Evolutionary conservation across 2,329 filamentous ascomycete species (phyloP).

Genomic region (Fusarium pseudocircinatum): DNA sequence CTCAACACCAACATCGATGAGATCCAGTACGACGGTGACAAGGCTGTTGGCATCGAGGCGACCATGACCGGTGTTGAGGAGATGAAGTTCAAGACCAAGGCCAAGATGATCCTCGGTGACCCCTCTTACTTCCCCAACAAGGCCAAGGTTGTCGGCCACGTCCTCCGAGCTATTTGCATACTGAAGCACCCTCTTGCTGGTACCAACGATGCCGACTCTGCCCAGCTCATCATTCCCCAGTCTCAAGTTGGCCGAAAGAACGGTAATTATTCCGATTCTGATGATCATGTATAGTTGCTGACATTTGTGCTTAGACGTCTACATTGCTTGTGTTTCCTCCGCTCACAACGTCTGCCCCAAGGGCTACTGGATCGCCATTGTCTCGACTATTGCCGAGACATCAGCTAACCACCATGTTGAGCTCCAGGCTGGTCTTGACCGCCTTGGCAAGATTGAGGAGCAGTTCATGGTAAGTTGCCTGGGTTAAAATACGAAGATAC

Average conservation of each 20-base stretch:
- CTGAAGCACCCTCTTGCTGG: constrained; percentile 93
- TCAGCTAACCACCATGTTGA: constrained; percentile 94
- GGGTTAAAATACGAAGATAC: not conserved
- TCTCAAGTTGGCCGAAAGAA: constrained; percentile 97
- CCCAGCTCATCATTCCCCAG: constrained; percentile 97
- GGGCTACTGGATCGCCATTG: constrained; percentile 98
- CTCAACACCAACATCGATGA: constrained; percentile 96
- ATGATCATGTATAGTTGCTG: not conserved
- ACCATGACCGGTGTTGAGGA: constrained; percentile 92
- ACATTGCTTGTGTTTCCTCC: constrained; percentile 94
- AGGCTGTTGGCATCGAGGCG: constrained; percentile 95
- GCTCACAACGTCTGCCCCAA: constrained; percentile 99
- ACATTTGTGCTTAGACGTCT: constrained; percentile 74
- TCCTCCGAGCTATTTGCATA: constrained; percentile 97
- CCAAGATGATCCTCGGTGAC: constrained; percentile 94
- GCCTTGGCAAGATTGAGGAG: constrained; percentile 93
- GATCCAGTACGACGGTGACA: constrained; percentile 82
- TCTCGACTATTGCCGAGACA: constrained; percentile 95
- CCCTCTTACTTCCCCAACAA: constrained; percentile 96
- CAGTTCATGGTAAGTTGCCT: constrained; percentile 80
- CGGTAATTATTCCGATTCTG: constrained; percentile 62
- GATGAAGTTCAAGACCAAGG: constrained; percentile 96
- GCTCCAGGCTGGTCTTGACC: constrained; percentile 89
- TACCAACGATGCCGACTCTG: constrained; percentile 88
- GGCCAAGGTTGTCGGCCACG: constrained; percentile 85